Evolutionary conservation across 169 alveolate species (phyloP).

Genomic region (Plasmodium reichenowi): DNA sequence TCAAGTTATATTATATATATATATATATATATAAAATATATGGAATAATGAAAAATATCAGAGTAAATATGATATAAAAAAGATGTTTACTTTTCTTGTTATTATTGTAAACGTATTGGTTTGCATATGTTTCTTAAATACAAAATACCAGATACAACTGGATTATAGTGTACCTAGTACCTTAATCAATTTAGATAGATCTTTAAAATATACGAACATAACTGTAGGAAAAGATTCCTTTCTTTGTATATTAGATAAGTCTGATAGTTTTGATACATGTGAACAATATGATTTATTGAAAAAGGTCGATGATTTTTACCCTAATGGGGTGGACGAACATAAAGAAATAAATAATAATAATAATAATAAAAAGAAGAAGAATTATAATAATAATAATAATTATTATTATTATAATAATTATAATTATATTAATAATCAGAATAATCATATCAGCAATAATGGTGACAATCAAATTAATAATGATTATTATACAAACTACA

Average conservation of each 20-base stretch:
- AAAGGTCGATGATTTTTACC: slow-evolving; percentile 3
- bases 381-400: slow-evolving; percentile 8
- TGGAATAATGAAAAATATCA: not conserved
- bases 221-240: slow-evolving; percentile 71
- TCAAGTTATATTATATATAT: not conserved
- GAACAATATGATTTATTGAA: slow-evolving; percentile 1
- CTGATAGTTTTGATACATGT: not conserved
- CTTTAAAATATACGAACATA: slow-evolving; percentile 56
- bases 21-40: not conserved
- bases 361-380: slow-evolving; percentile 3
- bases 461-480: no score
- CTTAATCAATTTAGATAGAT: slow-evolving; percentile 22
- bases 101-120: slow-evolving; percentile 27
- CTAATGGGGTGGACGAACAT: slow-evolving; percentile 26
- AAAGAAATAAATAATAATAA: slow-evolving; percentile 22
- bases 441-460: no score
- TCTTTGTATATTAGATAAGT: slow-evolving; percentile 34
- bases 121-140: slow-evolving; percentile 58
- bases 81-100: slow-evolving; percentile 38
- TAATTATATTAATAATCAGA: no score
- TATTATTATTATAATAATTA: no score
- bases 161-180: slow-evolving; percentile 64
- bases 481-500: not conserved
- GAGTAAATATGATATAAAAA: slow-evolving; percentile 13
- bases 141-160: slow-evolving; percentile 70